A percentile compares a stretch with the other conserved stretches of the same genome.
Conservation (phyloP, 140 eudicot genomes). For the Senecio squalidus region DNA sequence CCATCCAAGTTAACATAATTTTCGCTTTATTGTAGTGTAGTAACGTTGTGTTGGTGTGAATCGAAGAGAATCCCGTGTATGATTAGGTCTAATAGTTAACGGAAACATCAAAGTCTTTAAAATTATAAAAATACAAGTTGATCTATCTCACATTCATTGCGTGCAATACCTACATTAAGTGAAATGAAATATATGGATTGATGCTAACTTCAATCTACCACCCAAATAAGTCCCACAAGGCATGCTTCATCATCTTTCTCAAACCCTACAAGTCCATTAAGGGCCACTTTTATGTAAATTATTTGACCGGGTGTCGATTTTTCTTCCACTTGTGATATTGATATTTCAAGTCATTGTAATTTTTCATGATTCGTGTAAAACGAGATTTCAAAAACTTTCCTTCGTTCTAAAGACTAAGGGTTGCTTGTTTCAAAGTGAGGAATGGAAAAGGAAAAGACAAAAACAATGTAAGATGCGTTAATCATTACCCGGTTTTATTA, state of each 20-base stretch:
- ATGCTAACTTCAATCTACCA: conserved; percentile 25
- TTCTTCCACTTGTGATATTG: background rate
- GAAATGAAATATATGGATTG: conserved; percentile 16
- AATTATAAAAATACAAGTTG: conserved; percentile 11
- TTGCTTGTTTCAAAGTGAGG: no score
- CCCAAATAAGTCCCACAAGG: conserved; percentile 24
- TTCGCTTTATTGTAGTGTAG: no score
- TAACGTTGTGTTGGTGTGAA: no score
- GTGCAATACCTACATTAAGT: conserved; percentile 17
- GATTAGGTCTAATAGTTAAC: background rate
- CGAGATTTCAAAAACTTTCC: no score
- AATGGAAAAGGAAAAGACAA: no score
- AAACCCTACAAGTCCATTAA: conserved; percentile 20
- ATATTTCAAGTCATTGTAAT: background rate
- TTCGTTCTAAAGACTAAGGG: no score
- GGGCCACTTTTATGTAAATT: conserved; percentile 11
- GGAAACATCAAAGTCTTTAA: background rate
- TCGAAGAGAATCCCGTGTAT: background rate
- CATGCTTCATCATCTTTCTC: conserved; percentile 23
- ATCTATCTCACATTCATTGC: conserved; percentile 12
- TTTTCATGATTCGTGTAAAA: background rate
- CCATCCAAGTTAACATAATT: no score
- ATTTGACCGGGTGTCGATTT: conserved; percentile 1
- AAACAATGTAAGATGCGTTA: no score
- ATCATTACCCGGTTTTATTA: no score